These are phyloP conservation scores for Heliosperma pusillum DNA, from an alignment of 148 eudicot genomes.

Conservation along the genomic window DNA sequence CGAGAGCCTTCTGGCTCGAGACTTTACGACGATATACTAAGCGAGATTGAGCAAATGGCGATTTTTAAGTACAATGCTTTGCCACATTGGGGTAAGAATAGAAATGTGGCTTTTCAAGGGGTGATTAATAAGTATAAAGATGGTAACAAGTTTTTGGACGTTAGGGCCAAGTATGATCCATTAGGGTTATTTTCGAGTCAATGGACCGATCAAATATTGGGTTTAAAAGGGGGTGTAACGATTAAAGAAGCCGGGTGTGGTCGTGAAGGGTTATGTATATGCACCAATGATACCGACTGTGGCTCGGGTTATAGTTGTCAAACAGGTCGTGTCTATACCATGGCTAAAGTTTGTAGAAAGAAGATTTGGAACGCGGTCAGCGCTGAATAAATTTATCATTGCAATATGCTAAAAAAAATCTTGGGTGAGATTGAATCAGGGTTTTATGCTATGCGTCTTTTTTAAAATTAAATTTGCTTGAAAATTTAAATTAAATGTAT, in stretches of 20 bases:
- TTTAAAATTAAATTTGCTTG: no score
- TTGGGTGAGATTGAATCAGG: no score
- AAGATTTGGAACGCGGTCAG: not conserved
- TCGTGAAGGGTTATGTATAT: conserved; percentile 16
- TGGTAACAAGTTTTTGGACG: conserved; percentile 3
- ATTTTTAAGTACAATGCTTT: conserved; percentile 10
- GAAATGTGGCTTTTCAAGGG: conserved; percentile 3
- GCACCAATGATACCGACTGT: not conserved
- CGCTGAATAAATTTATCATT: no score
- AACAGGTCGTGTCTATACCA: not conserved
- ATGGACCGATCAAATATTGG: conserved; percentile 19
- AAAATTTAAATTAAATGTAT: no score
- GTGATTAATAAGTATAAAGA: conserved; percentile 9
- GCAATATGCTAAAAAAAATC: no score
- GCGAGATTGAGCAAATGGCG: conserved; percentile 16
- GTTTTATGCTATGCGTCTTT: not conserved
- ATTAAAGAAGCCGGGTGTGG: conserved; percentile 5
- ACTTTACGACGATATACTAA: not conserved
- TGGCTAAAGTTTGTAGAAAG: conserved; percentile 16
- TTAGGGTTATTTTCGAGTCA: conserved; percentile 15
- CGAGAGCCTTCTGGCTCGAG: not conserved
- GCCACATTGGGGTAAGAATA: conserved; percentile 21
- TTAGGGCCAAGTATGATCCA: conserved; percentile 12
- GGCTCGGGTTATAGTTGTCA: not conserved
- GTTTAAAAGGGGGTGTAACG: not conserved